phyloP scores from a whole-genome alignment of 2,329 filamentous ascomycete species.

The Lachnellula occidentalis region DNA sequence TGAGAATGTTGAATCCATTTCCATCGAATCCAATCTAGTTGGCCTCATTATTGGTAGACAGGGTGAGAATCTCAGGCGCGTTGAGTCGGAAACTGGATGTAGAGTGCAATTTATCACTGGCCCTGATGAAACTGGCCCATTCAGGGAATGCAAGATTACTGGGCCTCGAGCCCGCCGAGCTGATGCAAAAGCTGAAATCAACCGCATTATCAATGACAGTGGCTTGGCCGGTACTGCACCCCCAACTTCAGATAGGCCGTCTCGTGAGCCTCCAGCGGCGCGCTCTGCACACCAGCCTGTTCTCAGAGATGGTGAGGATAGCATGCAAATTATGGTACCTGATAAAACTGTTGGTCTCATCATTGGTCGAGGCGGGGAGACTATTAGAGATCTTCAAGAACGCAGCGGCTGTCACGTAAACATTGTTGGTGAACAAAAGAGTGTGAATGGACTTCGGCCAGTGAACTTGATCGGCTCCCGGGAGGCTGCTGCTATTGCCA shows the following conservation, averaged over 20 bases:
- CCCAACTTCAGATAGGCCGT: constrained; percentile 35
- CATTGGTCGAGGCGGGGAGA: constrained; percentile 89
- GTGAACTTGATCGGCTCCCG: constrained; percentile 83
- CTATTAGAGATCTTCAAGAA: constrained; percentile 87
- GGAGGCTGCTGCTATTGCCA: constrained; percentile 69
- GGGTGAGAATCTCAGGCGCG: constrained; percentile 80
- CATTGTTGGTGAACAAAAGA: constrained; percentile 90
- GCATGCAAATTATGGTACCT: constrained; percentile 89
- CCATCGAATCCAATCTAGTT: constrained; percentile 80
- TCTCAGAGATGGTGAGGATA: constrained; percentile 74
- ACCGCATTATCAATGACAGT: constrained; percentile 83
- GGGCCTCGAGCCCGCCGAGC: constrained; percentile 66
- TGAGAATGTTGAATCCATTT: constrained; percentile 74
- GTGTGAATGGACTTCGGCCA: constrained; percentile 80
- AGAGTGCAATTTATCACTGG: constrained; percentile 84
- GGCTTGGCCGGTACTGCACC: constrained; percentile 52
- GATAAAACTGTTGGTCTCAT: constrained; percentile 90
- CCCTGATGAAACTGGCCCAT: constrained; percentile 63
- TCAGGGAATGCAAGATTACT: constrained; percentile 80
- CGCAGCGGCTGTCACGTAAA: constrained; percentile 92
- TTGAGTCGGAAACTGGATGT: constrained; percentile 76
- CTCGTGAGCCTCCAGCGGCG: constrained; percentile 29
- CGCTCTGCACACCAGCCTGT: constrained; percentile 38
- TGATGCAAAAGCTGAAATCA: constrained; percentile 77
- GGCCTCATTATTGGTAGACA: constrained; percentile 87